Percentiles rank a stretch among this genome's conserved stretches.
Conservation (phyloP, 2,329 filamentous ascomycete species). For the Teratosphaeria gauchensis region DNA sequence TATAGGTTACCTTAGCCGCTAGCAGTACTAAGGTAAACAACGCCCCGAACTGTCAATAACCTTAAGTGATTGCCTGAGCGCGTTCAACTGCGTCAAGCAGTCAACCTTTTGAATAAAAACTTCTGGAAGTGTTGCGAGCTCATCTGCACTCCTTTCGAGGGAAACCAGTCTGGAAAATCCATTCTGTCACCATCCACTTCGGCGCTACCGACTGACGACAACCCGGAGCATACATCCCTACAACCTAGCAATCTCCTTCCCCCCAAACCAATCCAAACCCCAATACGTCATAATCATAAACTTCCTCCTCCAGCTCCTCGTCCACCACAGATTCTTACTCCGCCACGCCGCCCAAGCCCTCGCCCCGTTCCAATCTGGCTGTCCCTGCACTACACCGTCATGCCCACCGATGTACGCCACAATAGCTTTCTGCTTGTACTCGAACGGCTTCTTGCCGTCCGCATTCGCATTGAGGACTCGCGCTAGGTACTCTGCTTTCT, state of each 20-base stretch:
- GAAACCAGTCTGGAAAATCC: too few species aligned
- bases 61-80: too few species aligned
- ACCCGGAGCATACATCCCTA: background rate
- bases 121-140: too few species aligned
- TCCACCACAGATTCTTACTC: slow-evolving; percentile 26
- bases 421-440: slow-evolving; percentile 61
- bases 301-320: slow-evolving; percentile 21
- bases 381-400: slow-evolving; percentile 28
- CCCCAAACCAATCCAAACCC: slow-evolving; percentile 14
- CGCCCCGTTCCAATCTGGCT: slow-evolving; percentile 31
- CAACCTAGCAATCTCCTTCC: slow-evolving; percentile 19
- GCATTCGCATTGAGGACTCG: slow-evolving; percentile 53
- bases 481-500: slow-evolving; percentile 62
- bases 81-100: too few species aligned
- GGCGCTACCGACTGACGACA: too few species aligned
- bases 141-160: too few species aligned
- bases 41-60: too few species aligned
- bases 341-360: slow-evolving; percentile 37
- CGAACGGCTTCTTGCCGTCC: slow-evolving; percentile 43
- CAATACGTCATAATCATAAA: slow-evolving; percentile 24
- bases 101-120: too few species aligned
- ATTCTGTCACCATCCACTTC: too few species aligned
- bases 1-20: too few species aligned
- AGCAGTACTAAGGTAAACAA: too few species aligned
- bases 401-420: slow-evolving; percentile 60